Percentiles rank a stretch among this genome's conserved stretches.
phyloP scores from a whole-genome alignment of 2,329 filamentous ascomycete genomes.

The Ceratocystis albifundus region DNA sequence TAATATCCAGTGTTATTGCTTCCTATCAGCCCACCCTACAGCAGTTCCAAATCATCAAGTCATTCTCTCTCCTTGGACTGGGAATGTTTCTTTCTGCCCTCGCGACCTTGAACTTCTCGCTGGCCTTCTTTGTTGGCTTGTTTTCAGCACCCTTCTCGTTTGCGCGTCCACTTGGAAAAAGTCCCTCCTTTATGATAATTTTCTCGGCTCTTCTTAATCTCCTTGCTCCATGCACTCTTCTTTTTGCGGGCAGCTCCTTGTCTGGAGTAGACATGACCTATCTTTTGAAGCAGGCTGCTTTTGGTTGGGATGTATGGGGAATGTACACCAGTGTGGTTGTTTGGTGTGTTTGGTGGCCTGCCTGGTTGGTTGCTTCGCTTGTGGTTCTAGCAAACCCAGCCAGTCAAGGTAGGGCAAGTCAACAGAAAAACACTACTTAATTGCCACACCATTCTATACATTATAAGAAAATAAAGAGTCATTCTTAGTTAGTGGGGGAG shows the following conservation, averaged over 20 bases:
- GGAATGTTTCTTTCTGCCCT: conserved; percentile 87
- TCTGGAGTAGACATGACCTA: conserved; percentile 38
- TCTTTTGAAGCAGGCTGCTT: conserved; percentile 61
- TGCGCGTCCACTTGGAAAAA: conserved; percentile 38
- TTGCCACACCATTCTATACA: no score
- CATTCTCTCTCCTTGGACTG: conserved; percentile 81
- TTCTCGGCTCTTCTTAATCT: conserved; percentile 40
- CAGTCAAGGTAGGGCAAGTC: no score
- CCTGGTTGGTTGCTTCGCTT: conserved; percentile 60
- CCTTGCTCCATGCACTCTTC: conserved; percentile 50
- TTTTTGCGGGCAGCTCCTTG: conserved; percentile 36
- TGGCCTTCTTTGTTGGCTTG: conserved; percentile 74
- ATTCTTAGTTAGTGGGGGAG: no score
- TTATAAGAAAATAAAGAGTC: no score
- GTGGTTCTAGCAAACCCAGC: conserved; percentile 35
- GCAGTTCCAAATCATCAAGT: conserved; percentile 70
- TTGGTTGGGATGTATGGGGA: conserved; percentile 81
- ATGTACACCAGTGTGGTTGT: conserved; percentile 80
- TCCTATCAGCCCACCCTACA: conserved; percentile 46
- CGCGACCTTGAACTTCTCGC: conserved; percentile 89
- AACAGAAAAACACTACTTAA: no score
- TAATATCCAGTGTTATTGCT: conserved; percentile 46
- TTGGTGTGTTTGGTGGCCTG: conserved; percentile 95
- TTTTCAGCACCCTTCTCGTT: conserved; percentile 72
- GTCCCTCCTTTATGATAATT: conserved; percentile 34